A percentile compares a stretch with the other conserved stretches of the same genome.
Evolutionary conservation across 2,329 filamentous ascomycete species (phyloP).

Genomic region (Ceratocystis cacaofunesta): DNA sequence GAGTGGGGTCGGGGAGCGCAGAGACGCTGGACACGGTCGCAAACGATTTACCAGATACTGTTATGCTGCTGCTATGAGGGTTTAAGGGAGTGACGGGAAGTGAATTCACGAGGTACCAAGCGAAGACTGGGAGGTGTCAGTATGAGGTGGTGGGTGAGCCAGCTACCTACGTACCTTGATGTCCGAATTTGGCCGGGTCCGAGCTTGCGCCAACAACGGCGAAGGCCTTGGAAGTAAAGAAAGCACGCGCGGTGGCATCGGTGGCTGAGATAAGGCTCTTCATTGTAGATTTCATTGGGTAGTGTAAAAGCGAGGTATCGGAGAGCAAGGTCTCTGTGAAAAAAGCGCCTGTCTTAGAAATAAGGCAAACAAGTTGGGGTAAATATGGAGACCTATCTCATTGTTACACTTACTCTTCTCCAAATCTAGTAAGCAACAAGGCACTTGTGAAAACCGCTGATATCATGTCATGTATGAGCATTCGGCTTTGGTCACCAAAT

Average conservation of each 20-base stretch:
- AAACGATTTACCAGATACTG: conserved; percentile 37
- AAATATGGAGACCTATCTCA: neutral
- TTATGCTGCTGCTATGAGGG: conserved; percentile 50
- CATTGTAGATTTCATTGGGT: neutral
- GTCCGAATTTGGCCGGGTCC: conserved; percentile 71
- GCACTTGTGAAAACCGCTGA: neutral
- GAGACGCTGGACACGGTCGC: conserved; percentile 50
- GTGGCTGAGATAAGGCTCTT: conserved; percentile 20
- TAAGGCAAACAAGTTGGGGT: neutral
- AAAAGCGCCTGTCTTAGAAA: neutral
- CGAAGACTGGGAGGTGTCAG: conserved; percentile 48
- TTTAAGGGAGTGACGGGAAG: conserved; percentile 76
- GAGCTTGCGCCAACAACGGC: conserved; percentile 84
- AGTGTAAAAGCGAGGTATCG: neutral
- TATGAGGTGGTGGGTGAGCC: conserved; percentile 6
- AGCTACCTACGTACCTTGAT: conserved; percentile 52
- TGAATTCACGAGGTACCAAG: conserved; percentile 68
- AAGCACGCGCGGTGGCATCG: conserved; percentile 58
- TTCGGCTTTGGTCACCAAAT: no score
- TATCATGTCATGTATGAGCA: neutral
- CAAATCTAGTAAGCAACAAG: neutral
- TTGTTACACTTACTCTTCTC: neutral
- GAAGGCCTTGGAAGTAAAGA: conserved; percentile 67
- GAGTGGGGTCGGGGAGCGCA: conserved; percentile 47
- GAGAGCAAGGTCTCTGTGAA: neutral